A percentile compares a stretch with the other conserved stretches of the same genome.
phyloP scores from a whole-genome alignment of 768 basidiomycete genomes.

The Mycena crocata region DNA sequence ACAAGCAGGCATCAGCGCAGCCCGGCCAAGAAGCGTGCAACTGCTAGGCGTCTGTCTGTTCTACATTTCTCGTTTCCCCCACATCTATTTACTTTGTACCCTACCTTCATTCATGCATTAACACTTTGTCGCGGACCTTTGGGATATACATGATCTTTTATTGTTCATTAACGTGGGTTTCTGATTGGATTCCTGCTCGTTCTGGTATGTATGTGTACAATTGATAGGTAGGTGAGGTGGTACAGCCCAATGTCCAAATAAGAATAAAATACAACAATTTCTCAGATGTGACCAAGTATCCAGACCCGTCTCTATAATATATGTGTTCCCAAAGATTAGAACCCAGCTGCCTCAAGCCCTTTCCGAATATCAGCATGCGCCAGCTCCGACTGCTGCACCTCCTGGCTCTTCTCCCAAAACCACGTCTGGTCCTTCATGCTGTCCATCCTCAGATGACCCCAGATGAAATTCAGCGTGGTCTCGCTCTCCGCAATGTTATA shows the following conservation, averaged over 20 bases:
- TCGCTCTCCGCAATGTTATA: conserved; percentile 63
- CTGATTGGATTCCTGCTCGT: no score
- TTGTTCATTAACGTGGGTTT: conserved; percentile 38
- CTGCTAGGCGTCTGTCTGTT: conserved; percentile 59
- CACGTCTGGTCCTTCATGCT: conserved; percentile 57
- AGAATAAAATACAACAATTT: conserved; percentile 22
- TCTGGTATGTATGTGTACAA: conserved; percentile 14
- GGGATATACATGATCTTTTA: conserved; percentile 57
- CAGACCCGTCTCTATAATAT: conserved; percentile 14
- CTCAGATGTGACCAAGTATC: background rate
- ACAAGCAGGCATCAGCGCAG: conserved; percentile 66
- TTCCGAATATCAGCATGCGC: conserved; percentile 74
- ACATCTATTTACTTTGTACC: conserved; percentile 47
- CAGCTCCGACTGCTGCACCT: conserved; percentile 68
- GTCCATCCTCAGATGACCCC: conserved; percentile 54
- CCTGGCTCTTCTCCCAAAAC: conserved; percentile 71
- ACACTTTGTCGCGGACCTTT: conserved; percentile 48
- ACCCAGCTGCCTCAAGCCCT: conserved; percentile 76
- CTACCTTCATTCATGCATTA: conserved; percentile 40
- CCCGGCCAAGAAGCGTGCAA: conserved; percentile 79
- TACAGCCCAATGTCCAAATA: conserved; percentile 2
- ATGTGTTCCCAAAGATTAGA: conserved; percentile 49
- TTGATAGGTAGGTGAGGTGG: background rate
- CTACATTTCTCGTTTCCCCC: conserved; percentile 34
- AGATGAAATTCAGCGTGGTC: conserved; percentile 59